Evolutionary conservation across 2,329 filamentous ascomycete genomes (phyloP).

Genomic region (Beauveria asiatica): DNA sequence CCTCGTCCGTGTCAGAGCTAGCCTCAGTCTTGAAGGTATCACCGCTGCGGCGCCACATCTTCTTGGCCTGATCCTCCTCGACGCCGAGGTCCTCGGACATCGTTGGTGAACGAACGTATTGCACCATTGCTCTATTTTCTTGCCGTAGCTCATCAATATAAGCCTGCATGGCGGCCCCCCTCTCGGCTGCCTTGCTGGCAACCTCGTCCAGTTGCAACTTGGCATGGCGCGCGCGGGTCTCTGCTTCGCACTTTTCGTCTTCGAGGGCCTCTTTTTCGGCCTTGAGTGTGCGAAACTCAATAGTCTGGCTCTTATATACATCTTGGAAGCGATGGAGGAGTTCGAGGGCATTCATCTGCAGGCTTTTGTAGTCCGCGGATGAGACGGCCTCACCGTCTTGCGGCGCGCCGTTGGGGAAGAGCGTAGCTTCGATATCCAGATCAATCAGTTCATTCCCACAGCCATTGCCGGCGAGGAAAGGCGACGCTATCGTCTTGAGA

Average conservation of each 20-base stretch:
- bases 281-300: constrained; percentile 40
- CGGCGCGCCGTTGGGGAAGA: constrained; percentile 40
- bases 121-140: constrained; percentile 39
- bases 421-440: constrained; percentile 45
- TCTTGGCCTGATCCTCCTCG: constrained; percentile 39
- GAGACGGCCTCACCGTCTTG: constrained; percentile 43
- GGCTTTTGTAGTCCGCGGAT: constrained; percentile 51
- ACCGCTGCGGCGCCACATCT: constrained; percentile 34
- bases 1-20: constrained; percentile 45
- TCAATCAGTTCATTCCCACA: constrained; percentile 45
- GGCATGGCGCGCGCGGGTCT: constrained; percentile 43
- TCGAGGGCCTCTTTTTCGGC: constrained; percentile 44
- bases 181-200: constrained; percentile 42
- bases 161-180: constrained; percentile 42
- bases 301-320: constrained; percentile 47
- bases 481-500: constrained; percentile 23
- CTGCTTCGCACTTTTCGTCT: constrained; percentile 49
- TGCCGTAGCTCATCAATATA: constrained; percentile 42
- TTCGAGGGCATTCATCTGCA: constrained; percentile 49
- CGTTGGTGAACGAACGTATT: constrained; percentile 27
- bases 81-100: constrained; percentile 45
- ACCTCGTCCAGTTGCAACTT: constrained; percentile 54
- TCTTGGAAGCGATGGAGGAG: constrained; percentile 48
- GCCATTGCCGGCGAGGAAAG: constrained; percentile 17
- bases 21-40: constrained; percentile 34